phyloP scores from a whole-genome alignment of 768 basidiomycete species.

The Hygrophoropsis aurantiaca region DNA sequence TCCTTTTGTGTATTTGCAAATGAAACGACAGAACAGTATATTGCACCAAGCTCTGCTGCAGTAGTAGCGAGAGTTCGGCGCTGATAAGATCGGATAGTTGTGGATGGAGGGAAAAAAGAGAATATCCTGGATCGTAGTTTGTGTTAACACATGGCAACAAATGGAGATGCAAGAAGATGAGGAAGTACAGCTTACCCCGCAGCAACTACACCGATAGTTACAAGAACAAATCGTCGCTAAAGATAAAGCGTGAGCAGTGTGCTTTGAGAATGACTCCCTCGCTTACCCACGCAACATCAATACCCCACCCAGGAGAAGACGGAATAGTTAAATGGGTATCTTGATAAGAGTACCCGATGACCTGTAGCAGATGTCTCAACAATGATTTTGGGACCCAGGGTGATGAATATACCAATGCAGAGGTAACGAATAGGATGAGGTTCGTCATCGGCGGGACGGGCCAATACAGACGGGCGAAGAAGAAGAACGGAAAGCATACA shows the following conservation, averaged over 20 bases:
- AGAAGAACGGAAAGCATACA: constrained; percentile 72
- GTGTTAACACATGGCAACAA: neutral
- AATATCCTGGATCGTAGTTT: constrained; percentile 45
- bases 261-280: neutral
- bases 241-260: neutral
- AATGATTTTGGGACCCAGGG: no score
- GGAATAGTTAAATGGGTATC: constrained; percentile 49
- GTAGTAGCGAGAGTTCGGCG: constrained; percentile 70
- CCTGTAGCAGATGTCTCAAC: constrained; percentile 34
- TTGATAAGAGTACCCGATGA: constrained; percentile 75
- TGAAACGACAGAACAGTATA: constrained; percentile 77
- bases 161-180: neutral
- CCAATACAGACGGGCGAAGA: constrained; percentile 71
- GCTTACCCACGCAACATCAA: constrained; percentile 69
- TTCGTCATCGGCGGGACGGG: constrained; percentile 73
- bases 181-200: constrained; percentile 60
- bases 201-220: constrained; percentile 67
- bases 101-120: constrained; percentile 73
- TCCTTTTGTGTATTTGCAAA: constrained; percentile 59
- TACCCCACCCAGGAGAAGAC: constrained; percentile 58
- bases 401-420: constrained; percentile 47
- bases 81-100: constrained; percentile 72
- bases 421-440: constrained; percentile 65
- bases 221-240: constrained; percentile 70
- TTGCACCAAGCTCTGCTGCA: constrained; percentile 61